A percentile compares a stretch with the other conserved stretches of the same genome.
phyloP scores from a whole-genome alignment of 768 basidiomycete species.

The Tricholomella constricta region DNA sequence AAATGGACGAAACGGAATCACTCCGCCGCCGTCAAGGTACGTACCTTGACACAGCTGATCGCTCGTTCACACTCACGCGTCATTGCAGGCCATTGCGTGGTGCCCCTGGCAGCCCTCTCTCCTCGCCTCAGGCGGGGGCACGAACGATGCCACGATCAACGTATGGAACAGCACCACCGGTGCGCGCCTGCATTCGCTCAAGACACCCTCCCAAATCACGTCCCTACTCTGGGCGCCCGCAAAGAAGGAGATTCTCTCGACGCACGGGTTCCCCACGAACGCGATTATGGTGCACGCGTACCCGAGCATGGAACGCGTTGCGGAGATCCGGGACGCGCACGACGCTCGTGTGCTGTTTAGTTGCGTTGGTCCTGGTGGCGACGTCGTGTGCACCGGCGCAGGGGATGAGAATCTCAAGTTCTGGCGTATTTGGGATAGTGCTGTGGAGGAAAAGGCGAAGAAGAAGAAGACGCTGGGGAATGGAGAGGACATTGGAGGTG shows the following conservation, averaged over 20 bases:
- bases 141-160: constrained; percentile 88
- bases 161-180: constrained; percentile 93
- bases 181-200: constrained; percentile 83
- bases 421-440: constrained; percentile 84
- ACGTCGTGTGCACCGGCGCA: constrained; percentile 89
- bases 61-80: neutral
- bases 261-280: constrained; percentile 94
- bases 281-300: constrained; percentile 82
- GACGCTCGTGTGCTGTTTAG: constrained; percentile 89
- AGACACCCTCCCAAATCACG: constrained; percentile 90
- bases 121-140: constrained; percentile 92
- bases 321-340: constrained; percentile 88
- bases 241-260: constrained; percentile 86
- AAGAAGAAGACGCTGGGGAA: constrained; percentile 47
- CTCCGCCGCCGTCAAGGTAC: constrained; percentile 80
- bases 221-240: constrained; percentile 87
- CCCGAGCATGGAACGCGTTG: constrained; percentile 79
- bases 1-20: constrained; percentile 94
- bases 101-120: constrained; percentile 94
- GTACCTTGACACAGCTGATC: constrained; percentile 7
- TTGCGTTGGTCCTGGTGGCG: constrained; percentile 83
- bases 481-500: constrained; percentile 36
- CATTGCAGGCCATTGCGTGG: constrained; percentile 85
- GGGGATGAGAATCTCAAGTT: constrained; percentile 98
- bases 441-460: constrained; percentile 44